Conservation (phyloP, 1,139 yeast species). For the Insectozyma bohioensis region DNA sequence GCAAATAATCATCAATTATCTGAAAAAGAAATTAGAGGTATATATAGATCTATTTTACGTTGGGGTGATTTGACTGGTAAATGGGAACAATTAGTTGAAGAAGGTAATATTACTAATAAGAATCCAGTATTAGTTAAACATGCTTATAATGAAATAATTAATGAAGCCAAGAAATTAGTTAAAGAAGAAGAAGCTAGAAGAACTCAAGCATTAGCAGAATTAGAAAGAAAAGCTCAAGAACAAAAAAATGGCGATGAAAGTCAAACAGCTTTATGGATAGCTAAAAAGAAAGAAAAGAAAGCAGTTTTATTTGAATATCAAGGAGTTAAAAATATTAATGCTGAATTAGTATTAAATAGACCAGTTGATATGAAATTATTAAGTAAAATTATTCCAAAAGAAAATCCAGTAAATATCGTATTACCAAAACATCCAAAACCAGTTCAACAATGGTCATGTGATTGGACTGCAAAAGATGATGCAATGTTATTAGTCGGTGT, state of each 20-base stretch:
- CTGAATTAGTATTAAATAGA: constrained; percentile 79
- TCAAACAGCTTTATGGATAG: constrained; percentile 51
- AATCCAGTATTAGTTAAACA: constrained; percentile 80
- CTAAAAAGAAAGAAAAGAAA: constrained; percentile 72
- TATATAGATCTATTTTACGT: constrained; percentile 79
- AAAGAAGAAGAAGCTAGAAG: constrained; percentile 69
- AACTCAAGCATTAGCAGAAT: constrained; percentile 49
- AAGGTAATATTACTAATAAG: constrained; percentile 84
- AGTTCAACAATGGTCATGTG: constrained; percentile 89
- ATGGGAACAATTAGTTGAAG: constrained; percentile 87
- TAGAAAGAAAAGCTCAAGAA: constrained; percentile 63
- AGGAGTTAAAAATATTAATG: constrained; percentile 87
- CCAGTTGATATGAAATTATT: constrained; percentile 78
- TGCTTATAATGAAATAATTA: constrained; percentile 70
- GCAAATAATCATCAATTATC: constrained; percentile 60
- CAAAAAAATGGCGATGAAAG: constrained; percentile 33
- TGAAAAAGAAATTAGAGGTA: constrained; percentile 84
- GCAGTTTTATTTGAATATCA: constrained; percentile 89
- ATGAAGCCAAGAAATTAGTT: constrained; percentile 60
- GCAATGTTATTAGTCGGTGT: constrained; percentile 86
- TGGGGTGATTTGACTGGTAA: constrained; percentile 79
- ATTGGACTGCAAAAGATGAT: constrained; percentile 83
- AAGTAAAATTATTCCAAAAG: constrained; percentile 56
- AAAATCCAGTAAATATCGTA: constrained; percentile 56
- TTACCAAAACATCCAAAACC: constrained; percentile 68